Evolutionary conservation across 768 basidiomycete species (phyloP).

Genomic region (Lactarius akahatsu): DNA sequence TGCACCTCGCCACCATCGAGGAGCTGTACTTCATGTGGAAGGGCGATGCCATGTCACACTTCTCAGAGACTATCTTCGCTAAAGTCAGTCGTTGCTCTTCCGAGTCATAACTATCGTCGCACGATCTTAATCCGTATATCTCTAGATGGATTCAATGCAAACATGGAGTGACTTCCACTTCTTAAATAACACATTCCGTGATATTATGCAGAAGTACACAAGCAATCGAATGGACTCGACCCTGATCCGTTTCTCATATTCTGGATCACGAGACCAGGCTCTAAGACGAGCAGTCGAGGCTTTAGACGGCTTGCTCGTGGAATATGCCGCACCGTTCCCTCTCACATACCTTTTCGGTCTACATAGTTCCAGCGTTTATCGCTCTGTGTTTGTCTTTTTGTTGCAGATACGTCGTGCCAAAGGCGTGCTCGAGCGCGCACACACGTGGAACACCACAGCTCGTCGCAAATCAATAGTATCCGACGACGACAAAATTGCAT

Average conservation of each 20-base stretch:
- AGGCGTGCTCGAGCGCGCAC: conserved; percentile 63
- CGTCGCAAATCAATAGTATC: conserved; percentile 34
- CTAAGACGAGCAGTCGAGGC: conserved; percentile 57
- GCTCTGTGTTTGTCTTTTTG: conserved; percentile 67
- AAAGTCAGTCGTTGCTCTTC: conserved; percentile 47
- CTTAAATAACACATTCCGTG: conserved; percentile 72
- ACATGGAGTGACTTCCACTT: conserved; percentile 82
- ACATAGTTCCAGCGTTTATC: conserved; percentile 53
- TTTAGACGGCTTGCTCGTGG: conserved; percentile 65
- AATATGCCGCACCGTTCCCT: conserved; percentile 81
- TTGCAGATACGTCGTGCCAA: conserved; percentile 76
- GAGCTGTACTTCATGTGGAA: conserved; percentile 71
- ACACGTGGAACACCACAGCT: conserved; percentile 54
- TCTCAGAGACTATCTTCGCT: conserved; percentile 69
- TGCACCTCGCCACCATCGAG: conserved; percentile 63
- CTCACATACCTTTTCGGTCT: conserved; percentile 75
- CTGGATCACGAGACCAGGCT: conserved; percentile 48
- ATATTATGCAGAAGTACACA: conserved; percentile 55
- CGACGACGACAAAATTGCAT: conserved; percentile 66
- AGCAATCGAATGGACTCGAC: conserved; percentile 62
- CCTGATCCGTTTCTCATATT: conserved; percentile 70
- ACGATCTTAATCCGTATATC: background rate
- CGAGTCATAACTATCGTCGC: background rate
- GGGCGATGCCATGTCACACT: conserved; percentile 76
- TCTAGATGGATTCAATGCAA: conserved; percentile 71